Evolutionary conservation across 2,329 filamentous ascomycete species (phyloP), one percentile per base, ranked within the genome.

Genomic region (Colletotrichum eremochloae): DNA sequence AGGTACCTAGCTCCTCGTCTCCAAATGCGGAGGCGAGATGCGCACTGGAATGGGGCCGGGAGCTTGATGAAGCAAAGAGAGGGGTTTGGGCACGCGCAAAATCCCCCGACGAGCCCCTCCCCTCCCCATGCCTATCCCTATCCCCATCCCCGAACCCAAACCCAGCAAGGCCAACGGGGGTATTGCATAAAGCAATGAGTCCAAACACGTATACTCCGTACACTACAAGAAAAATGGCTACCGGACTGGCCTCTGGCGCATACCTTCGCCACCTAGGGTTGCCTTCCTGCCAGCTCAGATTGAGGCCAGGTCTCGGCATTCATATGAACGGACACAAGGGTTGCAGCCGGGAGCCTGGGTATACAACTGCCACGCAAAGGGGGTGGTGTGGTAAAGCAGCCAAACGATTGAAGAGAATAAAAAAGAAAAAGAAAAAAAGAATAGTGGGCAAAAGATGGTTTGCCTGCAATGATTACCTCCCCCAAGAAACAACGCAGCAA

Each of bases 11-110:
- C 69, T 69, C 46, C 36, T 63, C 52, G 53, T 68, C 69, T 69
- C 60, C 69, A 69, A 69, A 68, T 72, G 65, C 69, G 58, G 69
- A 68, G 65, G 68, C 65, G 58, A 68, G 65, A 72, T 60, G 56
- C 38, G 50, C 38, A 31, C 58, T 64, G 44, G 53, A 68, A 60
- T 64, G 65, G 42, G 18, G 18, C 53, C 9, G 69, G 69, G 69
- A 68, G 63, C 63, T 70, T 55, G 63, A 42, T 24, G 31, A 58
- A 53, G 33, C 50, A 20, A n/a, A 60, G 65, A 63, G 65, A 67
- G 69, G 65, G 46, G 58, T 64, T 44, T 33, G 44, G 31, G 12
- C 44, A 71, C 68, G 63, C 42, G 64, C 29, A 68, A 68, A 68
- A 58, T 63, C 64, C 57, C 42, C 50, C 64, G 50, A 57, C 40